Evolutionary conservation across 2,329 filamentous ascomycete genomes (phyloP).

Genomic region (Microcyclospora tardicrescens): DNA sequence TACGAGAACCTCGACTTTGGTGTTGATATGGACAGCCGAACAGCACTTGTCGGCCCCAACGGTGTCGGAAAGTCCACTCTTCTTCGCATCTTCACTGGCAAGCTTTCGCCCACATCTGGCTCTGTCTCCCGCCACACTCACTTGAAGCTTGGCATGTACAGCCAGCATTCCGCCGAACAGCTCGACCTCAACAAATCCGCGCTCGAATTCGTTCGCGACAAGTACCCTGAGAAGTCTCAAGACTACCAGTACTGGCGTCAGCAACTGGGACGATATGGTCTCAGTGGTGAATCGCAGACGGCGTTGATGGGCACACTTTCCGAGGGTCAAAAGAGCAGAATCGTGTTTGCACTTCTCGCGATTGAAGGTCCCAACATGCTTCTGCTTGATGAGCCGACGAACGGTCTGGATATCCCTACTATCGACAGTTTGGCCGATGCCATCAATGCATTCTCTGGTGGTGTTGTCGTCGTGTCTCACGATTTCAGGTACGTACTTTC

Average conservation of each 20-base stretch:
- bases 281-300: slow-evolving; percentile 86
- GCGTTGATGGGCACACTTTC: slow-evolving; percentile 96
- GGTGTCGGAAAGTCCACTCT: slow-evolving; percentile 98
- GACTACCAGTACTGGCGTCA: slow-evolving; percentile 99
- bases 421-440: slow-evolving; percentile 96
- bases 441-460: slow-evolving; percentile 90
- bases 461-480: slow-evolving; percentile 96
- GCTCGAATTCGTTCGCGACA: slow-evolving; percentile 94
- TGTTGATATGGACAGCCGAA: slow-evolving; percentile 99
- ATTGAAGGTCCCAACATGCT: slow-evolving; percentile 98
- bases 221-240: slow-evolving; percentile 77
- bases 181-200: slow-evolving; percentile 96
- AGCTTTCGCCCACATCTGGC: slow-evolving; percentile 73
- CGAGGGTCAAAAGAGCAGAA: slow-evolving; percentile 94
- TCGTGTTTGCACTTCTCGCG: slow-evolving; percentile 90
- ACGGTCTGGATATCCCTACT: slow-evolving; percentile 97
- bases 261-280: slow-evolving; percentile 87
- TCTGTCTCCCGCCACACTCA: slow-evolving; percentile 86
- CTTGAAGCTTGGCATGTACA: slow-evolving; percentile 96
- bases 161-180: slow-evolving; percentile 96
- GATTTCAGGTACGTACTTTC: slow-evolving; percentile 71
- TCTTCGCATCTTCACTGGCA: slow-evolving; percentile 90
- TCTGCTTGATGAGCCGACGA: slow-evolving; percentile 94
- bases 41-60: slow-evolving; percentile 91
- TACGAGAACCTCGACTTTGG: slow-evolving; percentile 96